Base-by-base conservation (phyloP, 169 alveolate genomes). In the Eimeria nieschulzi region DNA sequence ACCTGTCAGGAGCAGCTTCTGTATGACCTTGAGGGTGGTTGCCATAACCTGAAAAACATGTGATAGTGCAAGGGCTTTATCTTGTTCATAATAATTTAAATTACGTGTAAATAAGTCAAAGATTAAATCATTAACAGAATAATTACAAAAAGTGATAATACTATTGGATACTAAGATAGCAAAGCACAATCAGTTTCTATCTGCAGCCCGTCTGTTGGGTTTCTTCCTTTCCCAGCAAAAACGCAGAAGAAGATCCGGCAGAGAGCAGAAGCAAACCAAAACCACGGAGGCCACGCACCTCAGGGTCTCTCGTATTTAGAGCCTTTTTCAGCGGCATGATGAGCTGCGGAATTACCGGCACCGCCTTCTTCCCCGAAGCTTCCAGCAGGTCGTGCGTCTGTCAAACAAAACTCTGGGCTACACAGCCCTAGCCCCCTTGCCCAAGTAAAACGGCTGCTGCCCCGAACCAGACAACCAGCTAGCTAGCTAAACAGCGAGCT, bases 341-440 rank as follows among this genome's bases (percentile, higher is more conserved):
- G 76, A 98, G 95, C 95, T 97, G 98, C 13, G 99, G 99, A 91
- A 98, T 97, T 90, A 97, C 98, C 51, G 98, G 97, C 76, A 97
- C 96, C 33, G 97, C 96, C 94, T 96, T 97, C 86, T 96, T 94
- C 8, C 97, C 96, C 23, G 97, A 98, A 66, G 95, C 94, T 54
- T 96, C 97, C 15, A 97, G 95, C 72, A 97, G 88, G 88, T 96
- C 98, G 83, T 94, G 94, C 15, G 95, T 94, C 94, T 91, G 73
- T 9, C 25, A 13, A 46, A 33, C 12, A 46, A 7, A 15, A 59
- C n/a, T 0, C n/a, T 1, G 5, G n/a, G 23, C n/a, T 59, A 5
- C 68, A 59, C 68, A 59, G 23, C 68, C 15, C n/a, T 19, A 59
- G 68, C 9, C 15, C 5, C 68, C 46, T 33, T 33, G 46, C 46